These are phyloP conservation scores for Inonotus obliquus DNA, from an alignment of 1,284 basidiomycete genomes.

Conservation along the genomic window DNA sequence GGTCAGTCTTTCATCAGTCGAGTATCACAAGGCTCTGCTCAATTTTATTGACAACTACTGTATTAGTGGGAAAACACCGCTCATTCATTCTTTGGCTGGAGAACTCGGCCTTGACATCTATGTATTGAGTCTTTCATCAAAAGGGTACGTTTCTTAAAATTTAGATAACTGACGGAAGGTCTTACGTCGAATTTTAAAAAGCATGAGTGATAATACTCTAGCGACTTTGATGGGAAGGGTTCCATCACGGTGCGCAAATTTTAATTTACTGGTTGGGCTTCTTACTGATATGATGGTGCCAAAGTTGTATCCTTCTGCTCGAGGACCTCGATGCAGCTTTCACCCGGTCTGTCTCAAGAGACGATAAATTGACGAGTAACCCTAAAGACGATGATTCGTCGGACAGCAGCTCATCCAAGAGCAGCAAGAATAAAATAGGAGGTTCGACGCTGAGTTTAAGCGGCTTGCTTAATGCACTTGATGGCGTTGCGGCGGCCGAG, in stretches of 20 bases:
- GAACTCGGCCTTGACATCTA: slow-evolving; percentile 85
- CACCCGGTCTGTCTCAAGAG: slow-evolving; percentile 77
- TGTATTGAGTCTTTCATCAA: slow-evolving; percentile 78
- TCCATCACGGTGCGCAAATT: slow-evolving; percentile 58
- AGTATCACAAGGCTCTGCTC: slow-evolving; percentile 21
- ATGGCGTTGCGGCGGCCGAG: slow-evolving; percentile 82
- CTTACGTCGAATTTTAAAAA: slow-evolving; percentile 24
- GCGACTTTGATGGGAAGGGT: slow-evolving; percentile 80
- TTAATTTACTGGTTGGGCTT: slow-evolving; percentile 13
- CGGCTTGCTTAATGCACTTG: slow-evolving; percentile 77
- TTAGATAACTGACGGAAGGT: slow-evolving; percentile 6
- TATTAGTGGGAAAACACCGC: slow-evolving; percentile 72
- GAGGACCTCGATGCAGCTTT: slow-evolving; percentile 87
- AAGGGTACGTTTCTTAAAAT: slow-evolving; percentile 53
- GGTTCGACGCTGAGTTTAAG: slow-evolving; percentile 79
- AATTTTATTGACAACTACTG: slow-evolving; percentile 20
- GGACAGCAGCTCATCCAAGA: slow-evolving; percentile 36
- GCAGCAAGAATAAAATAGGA: slow-evolving; percentile 37
- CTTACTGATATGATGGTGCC: slow-evolving; percentile 20
- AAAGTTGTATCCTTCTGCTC: slow-evolving; percentile 79
- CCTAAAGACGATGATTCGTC: slow-evolving; percentile 44
- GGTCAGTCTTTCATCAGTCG: slow-evolving; percentile 39
- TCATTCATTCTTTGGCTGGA: slow-evolving; percentile 82
- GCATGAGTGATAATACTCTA: slow-evolving; percentile 84
- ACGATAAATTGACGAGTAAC: slow-evolving; percentile 66